Conservation (phyloP, 176 grass and related monocot species). For the Rhynchospora tenuis region DNA sequence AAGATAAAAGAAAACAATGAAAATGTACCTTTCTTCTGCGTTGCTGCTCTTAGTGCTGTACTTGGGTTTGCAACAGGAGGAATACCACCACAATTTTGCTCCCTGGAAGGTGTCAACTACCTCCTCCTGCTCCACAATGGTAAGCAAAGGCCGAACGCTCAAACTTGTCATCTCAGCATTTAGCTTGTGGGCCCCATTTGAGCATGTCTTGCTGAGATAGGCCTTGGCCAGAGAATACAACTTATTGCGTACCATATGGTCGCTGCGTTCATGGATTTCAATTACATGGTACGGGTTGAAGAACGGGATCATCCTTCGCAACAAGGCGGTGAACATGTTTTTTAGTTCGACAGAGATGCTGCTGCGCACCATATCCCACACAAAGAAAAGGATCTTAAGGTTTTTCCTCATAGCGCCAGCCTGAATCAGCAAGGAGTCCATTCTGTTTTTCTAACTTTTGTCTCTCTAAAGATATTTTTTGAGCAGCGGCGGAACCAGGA, state of each 20-base stretch:
- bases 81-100: conserved; percentile 15
- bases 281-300: conserved; percentile 22
- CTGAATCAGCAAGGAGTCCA: not conserved
- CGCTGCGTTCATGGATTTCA: not conserved
- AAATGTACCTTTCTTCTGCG: not conserved
- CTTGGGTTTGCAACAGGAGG: not conserved
- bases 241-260: conserved; percentile 5
- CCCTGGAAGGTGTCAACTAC: conserved; percentile 8
- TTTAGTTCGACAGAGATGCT: not conserved
- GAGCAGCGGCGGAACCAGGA: too few species aligned
- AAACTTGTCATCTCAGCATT: conserved; percentile 11
- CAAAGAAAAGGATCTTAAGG: conserved; percentile 3
- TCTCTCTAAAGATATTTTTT: too few species aligned
- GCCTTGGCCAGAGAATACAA: conserved; percentile 5
- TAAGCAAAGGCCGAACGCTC: not conserved
- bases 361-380: not conserved
- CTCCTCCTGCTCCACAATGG: conserved; percentile 17
- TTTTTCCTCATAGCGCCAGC: not conserved
- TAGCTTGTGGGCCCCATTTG: not conserved
- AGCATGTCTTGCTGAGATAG: conserved; percentile 13
- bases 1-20: not conserved
- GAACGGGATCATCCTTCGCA: not conserved
- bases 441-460: not conserved
- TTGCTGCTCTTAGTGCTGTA: not conserved
- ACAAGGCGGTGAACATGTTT: not conserved